Evolutionary conservation across 2,329 filamentous ascomycete species (phyloP).

Genomic region (Passalora sequoiae): DNA sequence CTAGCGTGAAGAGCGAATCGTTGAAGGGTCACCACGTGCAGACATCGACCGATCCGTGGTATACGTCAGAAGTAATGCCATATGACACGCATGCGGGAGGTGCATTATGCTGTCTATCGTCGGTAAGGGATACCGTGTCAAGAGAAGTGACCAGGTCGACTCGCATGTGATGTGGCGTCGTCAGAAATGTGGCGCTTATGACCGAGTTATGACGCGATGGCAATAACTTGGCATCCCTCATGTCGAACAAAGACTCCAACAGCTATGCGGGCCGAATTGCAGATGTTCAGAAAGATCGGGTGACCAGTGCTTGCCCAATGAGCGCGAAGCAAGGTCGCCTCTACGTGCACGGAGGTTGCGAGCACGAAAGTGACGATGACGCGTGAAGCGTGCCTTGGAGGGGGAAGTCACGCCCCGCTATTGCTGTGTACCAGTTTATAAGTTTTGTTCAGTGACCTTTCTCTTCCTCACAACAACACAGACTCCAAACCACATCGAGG

Average conservation of each 20-base stretch:
- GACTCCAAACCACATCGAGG: not conserved
- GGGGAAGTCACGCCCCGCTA: constrained; percentile 1
- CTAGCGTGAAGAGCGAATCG: too few species aligned
- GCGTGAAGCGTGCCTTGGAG: constrained; percentile 3
- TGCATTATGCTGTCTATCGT: not conserved
- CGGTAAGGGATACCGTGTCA: not conserved
- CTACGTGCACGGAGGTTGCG: not conserved
- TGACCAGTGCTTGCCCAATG: not conserved
- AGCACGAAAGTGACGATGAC: not conserved
- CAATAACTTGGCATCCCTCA: too few species aligned
- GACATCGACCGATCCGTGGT: too few species aligned
- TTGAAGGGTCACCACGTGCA: too few species aligned
- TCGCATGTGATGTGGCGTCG: not conserved
- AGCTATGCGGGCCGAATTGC: not conserved
- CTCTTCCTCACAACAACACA: constrained; percentile 6
- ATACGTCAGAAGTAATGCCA: not conserved
- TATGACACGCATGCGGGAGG: not conserved
- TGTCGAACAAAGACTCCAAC: not conserved
- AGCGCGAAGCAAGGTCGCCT: not conserved
- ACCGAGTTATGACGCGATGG: not conserved
- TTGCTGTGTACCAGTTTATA: constrained; percentile 2
- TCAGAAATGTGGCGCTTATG: not conserved
- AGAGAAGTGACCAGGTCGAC: not conserved
- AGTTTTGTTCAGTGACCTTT: not conserved
- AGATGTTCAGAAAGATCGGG: not conserved